Evolutionary conservation across 345 rosid species (phyloP).

Genomic region (Eucalyptus cladocalyx): DNA sequence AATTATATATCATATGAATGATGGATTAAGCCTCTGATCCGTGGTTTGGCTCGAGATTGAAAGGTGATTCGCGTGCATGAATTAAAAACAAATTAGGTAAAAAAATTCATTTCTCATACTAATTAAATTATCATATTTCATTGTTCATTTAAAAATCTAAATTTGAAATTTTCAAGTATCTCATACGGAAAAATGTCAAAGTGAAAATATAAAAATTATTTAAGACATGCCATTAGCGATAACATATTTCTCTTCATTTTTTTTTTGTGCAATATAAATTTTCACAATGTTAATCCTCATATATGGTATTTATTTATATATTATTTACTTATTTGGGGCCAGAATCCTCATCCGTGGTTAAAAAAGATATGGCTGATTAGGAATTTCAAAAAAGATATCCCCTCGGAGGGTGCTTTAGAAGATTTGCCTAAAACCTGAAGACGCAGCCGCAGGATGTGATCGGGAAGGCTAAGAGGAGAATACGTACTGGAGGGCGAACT

Average conservation of each 20-base stretch:
- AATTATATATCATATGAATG: neutral
- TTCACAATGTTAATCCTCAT: neutral
- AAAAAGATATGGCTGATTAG: neutral
- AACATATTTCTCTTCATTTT: neutral
- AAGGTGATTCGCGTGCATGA: neutral
- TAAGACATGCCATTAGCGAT: neutral
- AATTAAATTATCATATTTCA: neutral
- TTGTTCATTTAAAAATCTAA: too few species aligned
- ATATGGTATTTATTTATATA: too few species aligned
- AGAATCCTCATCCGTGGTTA: neutral
- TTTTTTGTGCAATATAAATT: neutral
- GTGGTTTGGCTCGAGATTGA: neutral
- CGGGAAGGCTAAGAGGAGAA: neutral
- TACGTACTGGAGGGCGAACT: rapidly evolving
- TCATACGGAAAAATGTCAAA: neutral
- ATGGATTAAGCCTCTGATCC: neutral
- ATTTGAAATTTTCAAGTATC: neutral
- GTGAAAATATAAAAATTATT: neutral
- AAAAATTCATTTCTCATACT: neutral
- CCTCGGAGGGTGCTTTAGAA: neutral
- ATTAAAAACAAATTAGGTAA: neutral
- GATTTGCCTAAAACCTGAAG: neutral
- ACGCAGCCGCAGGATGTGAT: neutral
- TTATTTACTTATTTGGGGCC: too few species aligned
- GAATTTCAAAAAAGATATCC: neutral